Base-by-base conservation (phyloP, 495 filamentous ascomycete species). In the Massariosphaeria phaeospora region DNA sequence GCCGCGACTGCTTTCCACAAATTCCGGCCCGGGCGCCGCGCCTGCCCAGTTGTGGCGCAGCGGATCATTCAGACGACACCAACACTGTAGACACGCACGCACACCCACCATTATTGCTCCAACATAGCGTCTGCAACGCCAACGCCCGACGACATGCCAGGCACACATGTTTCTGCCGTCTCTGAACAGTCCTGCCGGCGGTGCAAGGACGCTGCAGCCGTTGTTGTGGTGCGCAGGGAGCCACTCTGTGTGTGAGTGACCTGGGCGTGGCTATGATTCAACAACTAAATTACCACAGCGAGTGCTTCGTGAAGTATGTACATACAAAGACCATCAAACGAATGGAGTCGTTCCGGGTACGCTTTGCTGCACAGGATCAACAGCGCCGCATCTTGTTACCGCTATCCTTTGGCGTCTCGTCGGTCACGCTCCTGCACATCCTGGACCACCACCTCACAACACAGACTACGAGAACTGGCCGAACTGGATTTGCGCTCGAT, bases 391-490 rank as follows among this genome's bases (percentile, higher is more conserved):
- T 95, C 23, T 74, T 96, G 2, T 70, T 97, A 12, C 87, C 89
- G 1, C 62, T 96, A 3, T 96, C 90, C 1, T 82, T 89, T 56
- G 93, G 94, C 0, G 74, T 86, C 2, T 93, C 85, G 8, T 96
- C 91, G 0, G 76, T 83, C n/a, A 75, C 79, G 7, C 72, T 98
- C 20, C 69, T 97, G 25, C 79, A 90, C 63, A 74, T 96, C 15
- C 72, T 97, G 15, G 77, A 86, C 62, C 64, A 75, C 33, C 87
- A 89, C 62, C 68, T 89, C 30, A 70, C 79, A 55, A 72, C 67
- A 26, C 83, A 87, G 67, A 72, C 73, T 2, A 66, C 73, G 25
- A 76, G 76, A 40, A 73, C 74, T n/a, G 73, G 75, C 18, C 71
- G 79, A 29, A 72, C 77, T 13, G 79, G 82, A 2, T 95, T 83